Conservation (phyloP, 2,329 filamentous ascomycete genomes). For the Phialophora tarda region DNA sequence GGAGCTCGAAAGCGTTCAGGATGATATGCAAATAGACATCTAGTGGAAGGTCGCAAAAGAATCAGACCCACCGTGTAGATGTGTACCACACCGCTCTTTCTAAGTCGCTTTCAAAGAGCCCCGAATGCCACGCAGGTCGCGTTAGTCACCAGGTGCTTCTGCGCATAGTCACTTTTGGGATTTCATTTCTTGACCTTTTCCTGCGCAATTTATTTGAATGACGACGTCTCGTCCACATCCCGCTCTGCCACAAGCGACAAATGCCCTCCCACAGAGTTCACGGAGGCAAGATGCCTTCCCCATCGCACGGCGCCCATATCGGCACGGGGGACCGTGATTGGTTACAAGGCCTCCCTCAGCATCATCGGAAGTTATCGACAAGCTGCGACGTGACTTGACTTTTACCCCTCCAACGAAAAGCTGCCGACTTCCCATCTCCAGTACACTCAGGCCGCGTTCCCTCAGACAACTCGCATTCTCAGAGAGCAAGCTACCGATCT, state of each 20-base stretch:
- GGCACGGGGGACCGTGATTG: constrained; percentile 35
- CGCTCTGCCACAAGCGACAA: not conserved
- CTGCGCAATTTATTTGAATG: not conserved
- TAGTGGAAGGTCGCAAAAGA: not conserved
- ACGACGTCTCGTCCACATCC: not conserved
- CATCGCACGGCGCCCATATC: constrained; percentile 23
- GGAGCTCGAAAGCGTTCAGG: not conserved
- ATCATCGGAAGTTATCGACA: constrained; percentile 9
- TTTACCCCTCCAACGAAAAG: constrained; percentile 18
- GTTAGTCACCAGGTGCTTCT: constrained; percentile 3
- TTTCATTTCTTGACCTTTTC: not conserved
- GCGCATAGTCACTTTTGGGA: not conserved
- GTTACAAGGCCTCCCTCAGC: constrained; percentile 23
- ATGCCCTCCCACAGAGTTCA: not conserved
- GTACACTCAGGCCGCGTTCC: not conserved
- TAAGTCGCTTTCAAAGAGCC: not conserved
- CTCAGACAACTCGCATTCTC: not conserved
- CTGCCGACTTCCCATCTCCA: not conserved
- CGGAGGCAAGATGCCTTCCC: constrained; percentile 20
- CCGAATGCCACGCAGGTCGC: not conserved
- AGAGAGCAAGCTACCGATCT: constrained; percentile 1
- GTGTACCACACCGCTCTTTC: constrained; percentile 28
- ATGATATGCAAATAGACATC: not conserved
- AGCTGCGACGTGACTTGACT: constrained; percentile 16
- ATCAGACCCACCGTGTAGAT: constrained; percentile 1